These are phyloP conservation scores for Suillus decipiens DNA, from an alignment of 768 basidiomycete genomes.

Conservation along the genomic window DNA sequence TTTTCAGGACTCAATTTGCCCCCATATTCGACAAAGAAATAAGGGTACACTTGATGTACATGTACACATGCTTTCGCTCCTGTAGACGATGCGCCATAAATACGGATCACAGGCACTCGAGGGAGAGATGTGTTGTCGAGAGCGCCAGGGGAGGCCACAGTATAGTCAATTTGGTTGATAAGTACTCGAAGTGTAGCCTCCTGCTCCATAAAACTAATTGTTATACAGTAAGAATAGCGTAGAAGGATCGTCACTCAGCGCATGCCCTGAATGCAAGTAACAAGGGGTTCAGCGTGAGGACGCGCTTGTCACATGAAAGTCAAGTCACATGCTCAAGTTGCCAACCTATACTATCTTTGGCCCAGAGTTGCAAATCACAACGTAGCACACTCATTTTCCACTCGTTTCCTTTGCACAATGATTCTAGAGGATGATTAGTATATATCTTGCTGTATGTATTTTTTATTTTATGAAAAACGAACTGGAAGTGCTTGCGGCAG, in stretches of 20 bases:
- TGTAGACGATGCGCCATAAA: slow-evolving; percentile 80
- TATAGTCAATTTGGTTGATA: slow-evolving; percentile 65
- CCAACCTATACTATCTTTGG: too few species aligned
- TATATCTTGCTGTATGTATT: too few species aligned
- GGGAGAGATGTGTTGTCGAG: slow-evolving; percentile 66
- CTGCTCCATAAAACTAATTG: slow-evolving; percentile 7
- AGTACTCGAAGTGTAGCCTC: slow-evolving; percentile 41
- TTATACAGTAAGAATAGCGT: neutral
- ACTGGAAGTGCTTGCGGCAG: too few species aligned
- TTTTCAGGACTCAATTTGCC: slow-evolving; percentile 62
- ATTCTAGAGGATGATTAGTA: too few species aligned
- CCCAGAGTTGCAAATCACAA: too few species aligned
- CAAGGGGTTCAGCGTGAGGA: neutral
- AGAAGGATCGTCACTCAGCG: neutral
- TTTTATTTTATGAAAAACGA: too few species aligned
- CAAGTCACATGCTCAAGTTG: too few species aligned
- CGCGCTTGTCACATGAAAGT: neutral
- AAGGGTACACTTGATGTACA: slow-evolving; percentile 93
- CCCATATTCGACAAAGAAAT: slow-evolving; percentile 85
- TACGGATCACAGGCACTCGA: slow-evolving; percentile 77
- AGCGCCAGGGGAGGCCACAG: slow-evolving; percentile 53
- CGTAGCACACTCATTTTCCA: too few species aligned
- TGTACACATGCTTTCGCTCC: slow-evolving; percentile 85
- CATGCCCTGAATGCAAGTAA: neutral
- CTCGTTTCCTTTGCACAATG: too few species aligned